Conservation (phyloP, 2,329 filamentous ascomycete genomes). For the Phaeosphaeria sp. region DNA sequence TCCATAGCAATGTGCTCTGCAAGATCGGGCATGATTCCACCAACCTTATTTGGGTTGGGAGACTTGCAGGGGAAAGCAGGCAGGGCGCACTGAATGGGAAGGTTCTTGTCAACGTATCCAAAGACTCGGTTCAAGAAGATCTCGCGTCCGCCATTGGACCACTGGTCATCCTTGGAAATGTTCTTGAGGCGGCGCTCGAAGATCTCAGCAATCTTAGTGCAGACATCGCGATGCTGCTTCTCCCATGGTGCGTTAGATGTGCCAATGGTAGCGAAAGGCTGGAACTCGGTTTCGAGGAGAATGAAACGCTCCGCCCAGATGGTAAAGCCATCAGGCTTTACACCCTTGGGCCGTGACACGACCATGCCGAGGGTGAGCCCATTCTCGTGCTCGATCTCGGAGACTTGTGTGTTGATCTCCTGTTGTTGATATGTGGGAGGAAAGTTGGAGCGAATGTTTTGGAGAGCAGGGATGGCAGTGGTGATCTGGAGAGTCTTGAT, state of each 20-base stretch:
- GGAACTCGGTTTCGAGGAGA: slow-evolving; percentile 36
- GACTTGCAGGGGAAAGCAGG: slow-evolving; percentile 70
- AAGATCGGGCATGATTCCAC: slow-evolving; percentile 55
- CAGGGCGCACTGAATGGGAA: slow-evolving; percentile 45
- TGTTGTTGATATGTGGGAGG: slow-evolving; percentile 28
- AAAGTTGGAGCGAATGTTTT: slow-evolving; percentile 30
- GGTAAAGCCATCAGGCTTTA: slow-evolving; percentile 29
- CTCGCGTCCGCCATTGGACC: slow-evolving; percentile 30
- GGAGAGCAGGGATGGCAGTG: slow-evolving; percentile 21
- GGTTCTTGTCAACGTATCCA: slow-evolving; percentile 33
- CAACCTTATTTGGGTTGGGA: slow-evolving; percentile 62
- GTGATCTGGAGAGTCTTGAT: slow-evolving; percentile 29
- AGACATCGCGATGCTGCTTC: slow-evolving; percentile 24
- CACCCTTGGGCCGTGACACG: slow-evolving; percentile 29
- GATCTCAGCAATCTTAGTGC: slow-evolving; percentile 29
- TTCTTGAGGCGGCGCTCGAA: slow-evolving; percentile 39
- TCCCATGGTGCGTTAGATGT: slow-evolving; percentile 24
- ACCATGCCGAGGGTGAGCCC: slow-evolving; percentile 28
- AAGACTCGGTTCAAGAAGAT: slow-evolving; percentile 34
- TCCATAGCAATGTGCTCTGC: slow-evolving; percentile 53
- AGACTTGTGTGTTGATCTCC: slow-evolving; percentile 23
- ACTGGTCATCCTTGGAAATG: slow-evolving; percentile 35
- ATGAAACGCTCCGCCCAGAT: slow-evolving; percentile 38
- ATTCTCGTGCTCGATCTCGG: slow-evolving; percentile 29
- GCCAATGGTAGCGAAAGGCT: slow-evolving; percentile 27